Evolutionary conservation across 768 basidiomycete genomes (phyloP), one percentile per base, ranked within the genome.

Genomic region (Kwoniella dejecticola): DNA sequence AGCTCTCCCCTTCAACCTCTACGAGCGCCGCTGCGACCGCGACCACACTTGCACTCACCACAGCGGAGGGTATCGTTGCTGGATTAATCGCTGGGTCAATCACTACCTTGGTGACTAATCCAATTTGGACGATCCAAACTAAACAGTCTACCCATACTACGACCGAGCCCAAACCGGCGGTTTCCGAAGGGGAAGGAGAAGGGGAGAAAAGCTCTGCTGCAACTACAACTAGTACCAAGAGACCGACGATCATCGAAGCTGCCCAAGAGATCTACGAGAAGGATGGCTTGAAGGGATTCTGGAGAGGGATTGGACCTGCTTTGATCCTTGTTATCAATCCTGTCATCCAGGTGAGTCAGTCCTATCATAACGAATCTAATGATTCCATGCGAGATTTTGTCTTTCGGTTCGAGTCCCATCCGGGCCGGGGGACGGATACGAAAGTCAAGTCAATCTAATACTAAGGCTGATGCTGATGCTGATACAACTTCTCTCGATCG

Each of bases 91-190:
- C 94, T 60, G 92, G 93, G 38, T 88, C 89, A 42, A 89, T 89
- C 11, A 96, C 95, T 2, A 89, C 91, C 3, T 79, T 95, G 65
- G 83, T 90, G 64, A 89, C 87, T 76, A 97, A 98, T 79, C 95
- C 95, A 2, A 88, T 98, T 62, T 99, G 96, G 96, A 92, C 96
- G 48, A 83, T 98, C 21, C 93, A 98, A 77, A 92, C 91, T 4
- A 88, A 88, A 7, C 92, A 95, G 77, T 87, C 89, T 8, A 77
- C 76, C 31, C 67, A 68, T 15, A 60, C 71, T 1, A 63, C 72
- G 57, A 64, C 63, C 7, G 54, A 26, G 31, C 29, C n/a, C 17
- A n/a, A n/a, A n/a, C n/a, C n/a, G n/a, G n/a, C n/a, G n/a, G n/a
- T n/a, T n/a, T n/a, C n/a, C n/a, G n/a, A n/a, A n/a, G n/a, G n/a